Percentiles rank a stretch among this genome's conserved stretches.
These are phyloP conservation scores for Dipodascus albidus DNA, from an alignment of 805 yeast species.

Conservation along the genomic window DNA sequence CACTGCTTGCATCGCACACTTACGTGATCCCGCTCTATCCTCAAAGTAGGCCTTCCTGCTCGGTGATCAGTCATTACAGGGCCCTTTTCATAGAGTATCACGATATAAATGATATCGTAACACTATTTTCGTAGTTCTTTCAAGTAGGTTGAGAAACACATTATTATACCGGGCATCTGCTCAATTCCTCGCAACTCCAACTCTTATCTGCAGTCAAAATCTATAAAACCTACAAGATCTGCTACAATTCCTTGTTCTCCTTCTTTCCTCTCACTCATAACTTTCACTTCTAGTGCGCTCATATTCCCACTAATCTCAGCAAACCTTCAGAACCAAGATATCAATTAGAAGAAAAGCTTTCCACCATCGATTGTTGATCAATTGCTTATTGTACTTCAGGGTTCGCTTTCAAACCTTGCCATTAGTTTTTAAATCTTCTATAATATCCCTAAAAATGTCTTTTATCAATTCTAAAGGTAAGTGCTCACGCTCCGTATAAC, in stretches of 20 bases:
- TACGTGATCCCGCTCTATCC: background rate
- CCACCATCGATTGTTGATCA: background rate
- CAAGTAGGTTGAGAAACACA: background rate
- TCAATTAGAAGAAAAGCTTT: background rate
- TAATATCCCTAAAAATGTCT: background rate
- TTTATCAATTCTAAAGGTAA: background rate
- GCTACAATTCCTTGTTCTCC: background rate
- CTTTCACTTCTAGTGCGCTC: background rate
- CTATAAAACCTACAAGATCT: background rate
- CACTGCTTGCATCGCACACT: background rate
- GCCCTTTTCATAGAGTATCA: background rate
- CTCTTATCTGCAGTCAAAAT: background rate
- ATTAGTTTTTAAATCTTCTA: background rate
- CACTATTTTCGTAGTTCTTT: background rate
- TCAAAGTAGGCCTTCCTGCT: no score
- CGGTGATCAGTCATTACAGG: background rate
- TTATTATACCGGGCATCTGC: background rate
- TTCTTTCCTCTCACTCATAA: background rate
- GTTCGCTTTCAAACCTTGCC: slow-evolving; percentile 1
- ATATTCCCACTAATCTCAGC: background rate
- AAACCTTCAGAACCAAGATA: background rate
- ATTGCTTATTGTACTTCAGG: slow-evolving; percentile 1
- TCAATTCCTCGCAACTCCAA: no score
- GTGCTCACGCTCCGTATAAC: background rate
- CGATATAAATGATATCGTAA: background rate